phyloP scores from a whole-genome alignment of 192 early-diverging fungal genomes.

The Entomortierella beljakovae region DNA sequence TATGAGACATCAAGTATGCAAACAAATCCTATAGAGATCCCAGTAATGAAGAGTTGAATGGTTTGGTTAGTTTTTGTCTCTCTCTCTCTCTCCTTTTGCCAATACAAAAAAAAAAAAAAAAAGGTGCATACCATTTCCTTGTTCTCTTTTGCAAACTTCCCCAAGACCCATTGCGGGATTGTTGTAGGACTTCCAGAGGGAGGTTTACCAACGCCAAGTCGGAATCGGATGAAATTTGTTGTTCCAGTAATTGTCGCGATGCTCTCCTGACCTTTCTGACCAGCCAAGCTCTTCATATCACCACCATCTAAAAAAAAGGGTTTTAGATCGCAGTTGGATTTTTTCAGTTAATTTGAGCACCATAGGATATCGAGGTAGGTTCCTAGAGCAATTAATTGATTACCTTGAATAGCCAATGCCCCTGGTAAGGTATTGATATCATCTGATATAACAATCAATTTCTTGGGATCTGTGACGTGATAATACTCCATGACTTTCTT shows the following conservation, averaged over 20 bases:
- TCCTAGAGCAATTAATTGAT: too few relatives aligned
- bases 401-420: slow-evolving; percentile 67
- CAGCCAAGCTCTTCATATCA: slow-evolving; percentile 57
- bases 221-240: slow-evolving; percentile 63
- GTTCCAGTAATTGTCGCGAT: slow-evolving; percentile 59
- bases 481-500: slow-evolving; percentile 65
- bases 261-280: slow-evolving; percentile 67
- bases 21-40: slow-evolving; percentile 58
- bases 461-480: slow-evolving; percentile 58
- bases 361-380: neutral
- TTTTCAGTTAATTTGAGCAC: too few relatives aligned
- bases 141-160: slow-evolving; percentile 57
- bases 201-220: slow-evolving; percentile 69
- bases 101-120: too few relatives aligned
- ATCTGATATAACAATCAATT: slow-evolving; percentile 68
- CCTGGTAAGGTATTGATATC: slow-evolving; percentile 71
- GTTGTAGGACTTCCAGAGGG: slow-evolving; percentile 35
- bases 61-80: too few relatives aligned
- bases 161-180: slow-evolving; percentile 63
- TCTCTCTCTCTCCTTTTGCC: too few relatives aligned
- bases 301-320: slow-evolving; percentile 51
- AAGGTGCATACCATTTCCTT: slow-evolving; percentile 62
- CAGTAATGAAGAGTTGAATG: too few relatives aligned
- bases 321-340: too few relatives aligned
- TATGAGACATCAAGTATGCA: slow-evolving; percentile 61